Base-by-base conservation (phyloP, 345 rosid species). In the Crucihimalaya himalaica region DNA sequence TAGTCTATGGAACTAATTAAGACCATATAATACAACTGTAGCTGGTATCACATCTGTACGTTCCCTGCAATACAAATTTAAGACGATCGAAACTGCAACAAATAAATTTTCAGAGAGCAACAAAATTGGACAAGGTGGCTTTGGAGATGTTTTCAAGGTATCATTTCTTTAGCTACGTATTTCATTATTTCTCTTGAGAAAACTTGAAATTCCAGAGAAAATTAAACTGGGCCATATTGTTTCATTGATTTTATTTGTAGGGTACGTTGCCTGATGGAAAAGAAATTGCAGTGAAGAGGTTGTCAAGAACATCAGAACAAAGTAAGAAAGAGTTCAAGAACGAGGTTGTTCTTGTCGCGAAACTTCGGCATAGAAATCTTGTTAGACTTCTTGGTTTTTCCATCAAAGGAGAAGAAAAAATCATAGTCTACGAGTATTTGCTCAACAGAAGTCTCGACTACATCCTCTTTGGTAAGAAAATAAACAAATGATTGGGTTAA, bases 61-160 rank as follows among this genome's bases (percentile, higher is more conserved):
- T 3, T 59, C 46, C 1, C 29, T 35, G 6, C 64, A 59, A 37
- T 20, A 35, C 0, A 16, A 59, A 0, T 37, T 59, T 12, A 59
- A 37, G 46, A 35, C 46, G 13, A 59, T 59, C 8, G 64, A 59
- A 13, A 4, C 2, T 37, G 46, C 64, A 13, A 59, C 64, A 0
- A 10, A 35, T 0, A 59, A 59, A 0, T 59, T 59, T 37, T 8
- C 42, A 32, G 4, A 0, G 1, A 59, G 10, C 0, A 59, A 59
- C 29, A 59, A 35, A 11, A 5, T 59, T 0, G 64, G 64, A 13
- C 46, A 37, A 6, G 47, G 64, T 20, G 64, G 64, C 20, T 59
- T 59, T 7, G 47, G 64, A 0, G 29, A 59, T 19, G 29, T 59
- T 59, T 59, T 19, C 64, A 81, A 79, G 87, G 90, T 85, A 72